Percentiles rank a stretch among this genome's conserved stretches.
These are phyloP conservation scores for Yarrowia divulgata DNA, from an alignment of 805 yeast genomes.

Conservation along the genomic window DNA sequence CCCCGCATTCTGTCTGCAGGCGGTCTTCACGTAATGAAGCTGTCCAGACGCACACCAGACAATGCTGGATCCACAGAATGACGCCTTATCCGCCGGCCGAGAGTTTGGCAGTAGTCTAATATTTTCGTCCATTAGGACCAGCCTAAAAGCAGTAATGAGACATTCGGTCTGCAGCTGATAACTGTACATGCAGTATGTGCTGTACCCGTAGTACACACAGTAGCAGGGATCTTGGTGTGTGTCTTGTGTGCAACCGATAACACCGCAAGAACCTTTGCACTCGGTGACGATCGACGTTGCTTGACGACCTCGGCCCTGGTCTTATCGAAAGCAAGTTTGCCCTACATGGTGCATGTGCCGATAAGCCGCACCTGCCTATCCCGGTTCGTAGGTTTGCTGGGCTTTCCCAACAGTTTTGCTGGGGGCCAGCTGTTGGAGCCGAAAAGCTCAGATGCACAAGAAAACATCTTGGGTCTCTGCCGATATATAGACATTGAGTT, in stretches of 20 bases:
- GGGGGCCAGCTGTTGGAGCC: background rate
- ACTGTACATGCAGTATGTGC: background rate
- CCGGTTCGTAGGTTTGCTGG: slow-evolving; percentile 27
- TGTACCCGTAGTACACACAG: background rate
- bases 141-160: background rate
- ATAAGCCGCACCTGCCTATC: slow-evolving; percentile 31
- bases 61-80: slow-evolving; percentile 14
- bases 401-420: slow-evolving; percentile 31
- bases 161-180: background rate
- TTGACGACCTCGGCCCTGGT: background rate
- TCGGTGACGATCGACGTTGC: background rate
- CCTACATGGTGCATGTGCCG: slow-evolving; percentile 5
- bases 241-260: background rate
- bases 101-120: background rate
- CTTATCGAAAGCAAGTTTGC: slow-evolving; percentile 16
- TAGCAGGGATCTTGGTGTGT: background rate
- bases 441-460: background rate
- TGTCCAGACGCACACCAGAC: too few species aligned
- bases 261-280: background rate
- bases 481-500: slow-evolving; percentile 21
- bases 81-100: slow-evolving; percentile 16
- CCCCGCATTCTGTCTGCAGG: slow-evolving; percentile 5
- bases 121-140: background rate
- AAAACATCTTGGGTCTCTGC: background rate
- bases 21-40: too few species aligned